Base-by-base conservation (phyloP, 345 rosid genomes). In the Murraya paniculata region DNA sequence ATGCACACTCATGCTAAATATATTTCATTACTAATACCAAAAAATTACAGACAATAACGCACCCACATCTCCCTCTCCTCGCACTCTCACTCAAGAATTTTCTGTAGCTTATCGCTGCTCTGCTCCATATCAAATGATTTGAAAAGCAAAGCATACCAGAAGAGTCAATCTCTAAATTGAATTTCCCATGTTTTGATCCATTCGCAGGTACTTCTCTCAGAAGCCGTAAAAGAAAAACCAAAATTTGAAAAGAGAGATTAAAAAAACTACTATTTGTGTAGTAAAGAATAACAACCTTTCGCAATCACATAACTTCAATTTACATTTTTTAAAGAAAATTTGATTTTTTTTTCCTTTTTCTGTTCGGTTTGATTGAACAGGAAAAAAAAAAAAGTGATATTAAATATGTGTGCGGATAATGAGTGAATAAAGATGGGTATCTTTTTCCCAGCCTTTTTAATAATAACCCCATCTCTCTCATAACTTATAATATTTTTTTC, bases 351-450 rank as follows among this genome's bases (percentile, higher is more conserved):
- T 45, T 45, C 13, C 18, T 45, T 45, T 45, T 45, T 13, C 50
- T 11, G 50, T 13, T 45, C 18, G 50, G 18, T 13, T 45, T 27
- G 16, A 1, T 24, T 0, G 16, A 19, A 22, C 64, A 74, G 18
- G 35, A 73, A 13, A 58, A 18, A 50, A 10, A 9, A 55, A 30
- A 33, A 61, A 13, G 50, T 45, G 18, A 45, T 14, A 45, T 45
- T 62, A n/a, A 38, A 72, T 77, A 67, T 72, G 36, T 79, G 35
- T 68, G 72, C 73, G 86, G 90, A 87, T 84, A 84, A 82, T 68
- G 77, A 75, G 81, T 74, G 82, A 79, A 83, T 38, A 86, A 89
- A 85, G 86, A 84, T 45, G 82, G 89, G 87, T 77, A 85, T 86
- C 88, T 85, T 85, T 89, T 81, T 85, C 81, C 78, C 71, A 61